Evolutionary conservation across 2,329 filamentous ascomycete genomes (phyloP), one percentile per base, ranked within the genome.

Genomic region (Fusarium hainanense): DNA sequence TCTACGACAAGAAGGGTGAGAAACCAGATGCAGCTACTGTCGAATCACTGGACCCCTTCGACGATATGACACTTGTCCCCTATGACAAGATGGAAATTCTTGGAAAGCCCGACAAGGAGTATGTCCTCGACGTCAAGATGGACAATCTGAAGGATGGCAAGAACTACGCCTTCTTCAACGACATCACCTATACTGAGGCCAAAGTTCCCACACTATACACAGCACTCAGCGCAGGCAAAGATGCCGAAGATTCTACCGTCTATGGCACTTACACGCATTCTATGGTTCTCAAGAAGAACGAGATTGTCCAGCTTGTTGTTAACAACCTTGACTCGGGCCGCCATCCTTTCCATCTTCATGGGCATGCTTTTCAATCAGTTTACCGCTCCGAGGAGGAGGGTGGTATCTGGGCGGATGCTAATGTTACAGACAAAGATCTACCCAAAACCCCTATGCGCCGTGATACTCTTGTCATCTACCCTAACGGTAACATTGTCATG

Each of bases 151-250:
- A 82, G 23, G 84, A 93, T 66, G 90, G 90, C 16, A 85, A 85
- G 54, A 85, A 84, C 75, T 84, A 84, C 68, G 90, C 88, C 67
- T 90, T 90, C 80, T 88, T 92, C 82, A 94, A 95, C 83, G 89
- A 92, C 78, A 88, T 93, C 69, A 93, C 92, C 44, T 97, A 94
- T 78, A 86, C 87, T 5, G 58, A 79, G 0, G 92, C 92, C 49
- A 92, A 93, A 76, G 93, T 97, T 0, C 94, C 93, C 0, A 89
- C 90, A 0, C 84, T 97, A 0, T 97, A 94, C 83, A 93, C 91
- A 2, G 92, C 86, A 3, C 84, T 97, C 7, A 89, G 87, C 1
- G 79, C 88, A 1, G 88, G 87, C 10, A 80, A 92, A 51, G 81
- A 85, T 23, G 87, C 88, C 11, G 83, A 83, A 14, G 83, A 93